phyloP scores from a whole-genome alignment of 208 protist genomes.

The Entamoeba nuttalli region DNA sequence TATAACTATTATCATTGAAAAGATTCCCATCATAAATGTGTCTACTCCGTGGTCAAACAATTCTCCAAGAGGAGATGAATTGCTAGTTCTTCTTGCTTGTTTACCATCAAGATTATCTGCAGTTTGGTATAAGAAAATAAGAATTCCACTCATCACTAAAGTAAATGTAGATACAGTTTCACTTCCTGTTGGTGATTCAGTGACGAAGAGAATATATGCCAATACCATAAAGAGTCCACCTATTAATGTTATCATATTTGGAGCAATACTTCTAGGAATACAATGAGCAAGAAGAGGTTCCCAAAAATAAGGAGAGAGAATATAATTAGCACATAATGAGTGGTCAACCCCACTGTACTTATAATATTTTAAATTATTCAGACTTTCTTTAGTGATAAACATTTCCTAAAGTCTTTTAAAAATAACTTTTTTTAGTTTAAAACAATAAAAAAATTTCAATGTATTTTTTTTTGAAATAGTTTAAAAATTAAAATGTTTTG shows the following conservation, averaged over 20 bases:
- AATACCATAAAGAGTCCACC: background rate
- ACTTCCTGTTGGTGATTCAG: background rate
- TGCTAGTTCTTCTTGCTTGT: background rate
- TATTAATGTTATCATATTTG: conserved; percentile 1
- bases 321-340: background rate
- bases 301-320: background rate
- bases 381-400: background rate
- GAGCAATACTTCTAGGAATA: background rate
- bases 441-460: no score
- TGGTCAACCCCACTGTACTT: background rate
- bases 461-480: no score
- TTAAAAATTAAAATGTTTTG: no score
- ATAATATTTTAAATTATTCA: background rate
- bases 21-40: background rate
- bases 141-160: background rate
- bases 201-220: background rate
- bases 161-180: background rate
- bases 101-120: background rate
- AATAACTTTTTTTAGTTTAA: no score
- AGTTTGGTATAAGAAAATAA: background rate
- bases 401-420: background rate
- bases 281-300: background rate
- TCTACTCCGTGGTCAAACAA: background rate
- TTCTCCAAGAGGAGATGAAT: background rate
- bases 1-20: background rate